Evolutionary conservation across 2,329 filamentous ascomycete species (phyloP), one percentile per base, ranked within the genome.

Genomic region (Aspergillus quadricinctus): DNA sequence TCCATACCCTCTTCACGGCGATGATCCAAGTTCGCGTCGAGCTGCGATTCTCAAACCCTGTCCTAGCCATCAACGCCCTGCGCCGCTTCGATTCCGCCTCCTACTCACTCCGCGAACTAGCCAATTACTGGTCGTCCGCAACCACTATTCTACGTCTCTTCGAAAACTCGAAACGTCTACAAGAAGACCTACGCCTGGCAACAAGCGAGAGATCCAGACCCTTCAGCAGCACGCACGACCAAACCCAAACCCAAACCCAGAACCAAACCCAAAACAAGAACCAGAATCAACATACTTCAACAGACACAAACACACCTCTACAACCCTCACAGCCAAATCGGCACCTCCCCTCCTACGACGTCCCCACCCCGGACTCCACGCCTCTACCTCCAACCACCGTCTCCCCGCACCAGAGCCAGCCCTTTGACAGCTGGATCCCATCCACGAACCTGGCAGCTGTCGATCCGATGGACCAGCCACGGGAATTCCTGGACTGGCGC

Each of bases 21-120:
- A 77, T 78, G 75, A 77, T 78, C 28, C 75, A 78, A 66, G 75
- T 78, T 7, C 72, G 75, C 19, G 75, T 77, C 7, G 75, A 78
- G 56, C 68, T 78, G 21, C 74, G 75, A 23, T 77, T 78, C 55
- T 77, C 75, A 2, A 78, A 78, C 48, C 75, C 75, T 3, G 72
- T 78, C 3, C 62, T 78, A 9, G 75, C 75, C 3, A 77, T 77
- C 60, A 77, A 77, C 52, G 75, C 75, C 17, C 69, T 78, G 49
- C 72, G 75, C 37, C 72, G 75, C 19, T 77, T 77, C 50, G 74
- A 77, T 55, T 77, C 75, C 2, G 72, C 73, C 1, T 67, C 74
- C 1, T 69, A 72, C 56, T 77, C 75, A 9, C 65, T 78, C 23
- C 74, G 74, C 43, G 69, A 73, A 51, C 64, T 77, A 25, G 71